Base-by-base conservation (phyloP, 345 rosid species). In the Bruguiera gymnorhiza region DNA sequence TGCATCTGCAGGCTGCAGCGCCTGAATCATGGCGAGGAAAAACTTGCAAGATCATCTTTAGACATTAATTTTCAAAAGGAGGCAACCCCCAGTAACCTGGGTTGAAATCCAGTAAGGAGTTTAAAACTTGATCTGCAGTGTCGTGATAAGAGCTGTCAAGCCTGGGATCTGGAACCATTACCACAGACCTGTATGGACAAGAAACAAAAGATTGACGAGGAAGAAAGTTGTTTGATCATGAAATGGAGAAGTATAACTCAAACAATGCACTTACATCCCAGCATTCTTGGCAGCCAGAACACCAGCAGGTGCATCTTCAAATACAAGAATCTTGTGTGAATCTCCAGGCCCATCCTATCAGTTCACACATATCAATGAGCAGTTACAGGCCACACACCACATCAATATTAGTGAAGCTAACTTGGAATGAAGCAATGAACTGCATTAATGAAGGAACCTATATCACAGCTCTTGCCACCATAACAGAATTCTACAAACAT, bases 241-340 rank as follows among this genome's bases (percentile, higher is more conserved):
- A 74, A 62, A 60, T 63, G 43, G 52, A 20, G 71, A 37, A 48
- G 54, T 62, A 13, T n/a, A 21, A 6, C n/a, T 21, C 67, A 26
- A 57, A 26, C 20, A 51, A 71, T 43, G 61, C 63, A 85, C 98
- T 87, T 81, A 94, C 98, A 94, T 91, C 79, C 89, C 93, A 24
- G 97, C 90, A 81, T 87, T 91, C 80, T 89, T 91, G 23, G 93
- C 98, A 3, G 98, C 97, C 36, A 73, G 81, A 73, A 87, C 98
- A 60, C 98, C 98, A 5, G 93, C 73, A 63, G 98, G 98, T 8
- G 97, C 97, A 86, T 94, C 98, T 83, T 94, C 98, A 80, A 94
- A 94, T 60, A 89, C 95, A 23, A 94, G 81, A 76, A 77, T 69
- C 66, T 83, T 81, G 9, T 30, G 62, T 59, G 90, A 79, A 63